These are phyloP conservation scores for Pichia norvegensis DNA, from an alignment of 1,139 yeast species.

Conservation along the genomic window DNA sequence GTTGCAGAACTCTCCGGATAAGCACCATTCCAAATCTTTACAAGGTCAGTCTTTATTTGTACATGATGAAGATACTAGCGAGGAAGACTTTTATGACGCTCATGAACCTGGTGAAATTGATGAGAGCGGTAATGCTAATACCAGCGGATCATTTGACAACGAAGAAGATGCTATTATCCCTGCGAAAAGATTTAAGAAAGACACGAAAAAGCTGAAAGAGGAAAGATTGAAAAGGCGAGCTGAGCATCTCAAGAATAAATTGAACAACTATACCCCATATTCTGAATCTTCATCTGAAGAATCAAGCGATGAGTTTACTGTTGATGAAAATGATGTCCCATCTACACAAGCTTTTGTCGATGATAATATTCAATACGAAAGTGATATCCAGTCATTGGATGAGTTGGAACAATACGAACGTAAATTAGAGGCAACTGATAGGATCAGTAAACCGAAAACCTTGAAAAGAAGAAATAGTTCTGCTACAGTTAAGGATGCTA, in stretches of 20 bases:
- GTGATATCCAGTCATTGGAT: constrained; percentile 4
- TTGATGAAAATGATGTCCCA: not conserved
- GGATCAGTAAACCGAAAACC: not conserved
- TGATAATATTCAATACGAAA: constrained; percentile 4
- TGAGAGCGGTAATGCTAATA: not conserved
- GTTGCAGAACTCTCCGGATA: not conserved
- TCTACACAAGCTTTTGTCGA: constrained; percentile 1
- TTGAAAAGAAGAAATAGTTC: not conserved
- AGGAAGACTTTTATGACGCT: not conserved
- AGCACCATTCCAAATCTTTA: too few relatives aligned
- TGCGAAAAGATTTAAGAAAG: not conserved
- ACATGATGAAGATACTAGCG: not conserved
- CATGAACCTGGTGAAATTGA: not conserved
- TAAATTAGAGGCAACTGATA: not conserved
- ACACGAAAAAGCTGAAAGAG: not conserved
- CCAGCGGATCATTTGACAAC: not conserved
- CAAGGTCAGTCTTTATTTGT: not conserved
- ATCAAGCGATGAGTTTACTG: not conserved
- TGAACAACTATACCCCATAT: not conserved
- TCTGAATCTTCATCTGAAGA: not conserved
- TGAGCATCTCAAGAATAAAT: not conserved
- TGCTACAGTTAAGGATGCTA: not conserved
- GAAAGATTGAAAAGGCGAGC: not conserved
- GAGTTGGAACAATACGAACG: constrained; percentile 1
- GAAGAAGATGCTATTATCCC: not conserved